Evolutionary conservation across 805 yeast genomes (phyloP).

Genomic region (Ogataea henricii): DNA sequence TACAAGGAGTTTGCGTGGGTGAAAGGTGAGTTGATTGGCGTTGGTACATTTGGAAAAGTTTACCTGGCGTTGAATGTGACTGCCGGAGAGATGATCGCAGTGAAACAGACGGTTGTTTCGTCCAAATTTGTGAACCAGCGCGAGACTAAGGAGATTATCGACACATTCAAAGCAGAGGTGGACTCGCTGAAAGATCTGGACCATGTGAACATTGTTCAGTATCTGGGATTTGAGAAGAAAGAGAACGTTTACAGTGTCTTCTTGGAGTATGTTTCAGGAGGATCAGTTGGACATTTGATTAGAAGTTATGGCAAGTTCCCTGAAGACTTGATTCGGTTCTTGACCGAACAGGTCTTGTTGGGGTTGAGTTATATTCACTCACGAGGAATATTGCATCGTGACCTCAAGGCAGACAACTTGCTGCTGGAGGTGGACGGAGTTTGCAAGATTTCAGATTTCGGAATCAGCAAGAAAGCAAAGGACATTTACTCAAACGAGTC

Average conservation of each 20-base stretch:
- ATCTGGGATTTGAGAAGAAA: slow-evolving; percentile 85
- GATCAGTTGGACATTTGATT: slow-evolving; percentile 86
- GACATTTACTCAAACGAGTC: slow-evolving; percentile 90
- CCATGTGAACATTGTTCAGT: slow-evolving; percentile 93
- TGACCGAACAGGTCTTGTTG: slow-evolving; percentile 76
- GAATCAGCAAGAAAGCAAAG: slow-evolving; percentile 83
- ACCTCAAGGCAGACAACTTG: slow-evolving; percentile 91
- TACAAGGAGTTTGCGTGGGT: slow-evolving; percentile 94
- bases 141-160: slow-evolving; percentile 62
- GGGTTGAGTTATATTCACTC: slow-evolving; percentile 90
- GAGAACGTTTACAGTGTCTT: slow-evolving; percentile 80
- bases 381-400: slow-evolving; percentile 87
- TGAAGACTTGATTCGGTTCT: slow-evolving; percentile 67
- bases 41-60: slow-evolving; percentile 96
- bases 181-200: slow-evolving; percentile 92
- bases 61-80: slow-evolving; percentile 90
- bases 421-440: slow-evolving; percentile 88
- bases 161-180: slow-evolving; percentile 86
- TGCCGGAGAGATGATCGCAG: slow-evolving; percentile 98
- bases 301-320: slow-evolving; percentile 84
- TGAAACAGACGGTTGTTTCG: slow-evolving; percentile 85
- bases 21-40: slow-evolving; percentile 93
- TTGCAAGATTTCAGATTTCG: slow-evolving; percentile 95
- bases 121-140: slow-evolving; percentile 41
- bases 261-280: slow-evolving; percentile 96